These are phyloP conservation scores for Macrolepiota fuliginosa DNA, from an alignment of 768 basidiomycete genomes.

Conservation along the genomic window DNA sequence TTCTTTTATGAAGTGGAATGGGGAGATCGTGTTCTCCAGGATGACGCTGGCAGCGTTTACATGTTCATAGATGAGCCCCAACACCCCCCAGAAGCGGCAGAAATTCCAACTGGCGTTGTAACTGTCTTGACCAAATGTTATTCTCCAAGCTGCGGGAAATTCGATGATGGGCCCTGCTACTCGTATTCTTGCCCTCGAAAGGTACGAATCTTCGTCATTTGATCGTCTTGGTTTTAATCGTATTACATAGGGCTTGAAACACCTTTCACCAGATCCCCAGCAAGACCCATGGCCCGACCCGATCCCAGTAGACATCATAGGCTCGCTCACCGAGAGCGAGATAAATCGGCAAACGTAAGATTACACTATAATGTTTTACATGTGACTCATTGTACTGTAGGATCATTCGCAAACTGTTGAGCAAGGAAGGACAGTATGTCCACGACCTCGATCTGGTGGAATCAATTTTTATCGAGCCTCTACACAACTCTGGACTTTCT, in stretches of 20 bases:
- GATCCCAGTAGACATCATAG: no score
- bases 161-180: conserved; percentile 63
- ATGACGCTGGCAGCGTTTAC: conserved; percentile 92
- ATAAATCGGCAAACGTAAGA: no score
- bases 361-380: no score
- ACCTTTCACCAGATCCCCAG: no score
- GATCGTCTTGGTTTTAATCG: not conserved
- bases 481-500: conserved; percentile 41
- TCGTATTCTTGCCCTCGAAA: no score
- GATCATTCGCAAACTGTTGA: conserved; percentile 64
- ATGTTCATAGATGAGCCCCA: conserved; percentile 89
- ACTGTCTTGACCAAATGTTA: conserved; percentile 90
- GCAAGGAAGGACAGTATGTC: conserved; percentile 87
- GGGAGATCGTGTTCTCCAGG: conserved; percentile 79
- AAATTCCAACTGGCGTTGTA: conserved; percentile 83
- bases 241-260: no score
- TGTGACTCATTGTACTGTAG: conserved; percentile 13
- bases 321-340: no score
- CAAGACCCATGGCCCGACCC: no score
- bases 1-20: conserved; percentile 99
- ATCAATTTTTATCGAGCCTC: conserved; percentile 53
- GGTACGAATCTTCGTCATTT: not conserved
- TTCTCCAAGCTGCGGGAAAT: conserved; percentile 75
- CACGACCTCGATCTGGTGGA: conserved; percentile 86
- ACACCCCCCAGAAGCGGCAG: conserved; percentile 59